phyloP scores from a whole-genome alignment of 495 filamentous ascomycete species.

The Achaetomiella virescens region DNA sequence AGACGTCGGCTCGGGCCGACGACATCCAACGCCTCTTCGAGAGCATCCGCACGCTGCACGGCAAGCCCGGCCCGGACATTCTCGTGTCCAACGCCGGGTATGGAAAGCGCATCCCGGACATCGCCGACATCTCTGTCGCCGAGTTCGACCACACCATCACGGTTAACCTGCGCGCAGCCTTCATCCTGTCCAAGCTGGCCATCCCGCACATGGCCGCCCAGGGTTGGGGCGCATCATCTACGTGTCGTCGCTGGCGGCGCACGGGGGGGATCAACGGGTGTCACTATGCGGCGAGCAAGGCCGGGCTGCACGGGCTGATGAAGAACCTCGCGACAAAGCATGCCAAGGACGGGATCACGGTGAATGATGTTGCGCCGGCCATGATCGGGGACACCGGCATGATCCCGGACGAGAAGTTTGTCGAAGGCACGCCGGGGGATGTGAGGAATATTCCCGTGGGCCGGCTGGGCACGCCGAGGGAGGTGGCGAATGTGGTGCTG shows the following conservation, averaged over 20 bases:
- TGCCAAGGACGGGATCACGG: constrained; percentile 59
- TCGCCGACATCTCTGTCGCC: constrained; percentile 40
- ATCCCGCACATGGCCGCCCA: constrained; percentile 58
- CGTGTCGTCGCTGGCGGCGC: constrained; percentile 61
- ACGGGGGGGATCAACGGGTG: constrained; percentile 63
- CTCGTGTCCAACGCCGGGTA: constrained; percentile 47
- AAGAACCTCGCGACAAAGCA: constrained; percentile 58
- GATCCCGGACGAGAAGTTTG: constrained; percentile 52
- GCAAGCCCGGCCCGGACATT: constrained; percentile 52
- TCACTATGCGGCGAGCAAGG: constrained; percentile 64
- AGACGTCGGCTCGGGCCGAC: constrained; percentile 47
- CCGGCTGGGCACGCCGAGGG: constrained; percentile 57
- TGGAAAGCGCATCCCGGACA: constrained; percentile 29
- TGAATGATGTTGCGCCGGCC: constrained; percentile 69
- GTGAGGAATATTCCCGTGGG: constrained; percentile 52
- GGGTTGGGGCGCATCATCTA: constrained; percentile 64
- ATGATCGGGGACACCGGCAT: constrained; percentile 67
- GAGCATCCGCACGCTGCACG: constrained; percentile 47
- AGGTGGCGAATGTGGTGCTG: constrained; percentile 61
- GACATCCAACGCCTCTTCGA: constrained; percentile 48
- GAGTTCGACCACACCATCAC: constrained; percentile 63
- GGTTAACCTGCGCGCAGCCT: constrained; percentile 60
- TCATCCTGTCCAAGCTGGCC: constrained; percentile 58
- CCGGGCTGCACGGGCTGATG: constrained; percentile 57
- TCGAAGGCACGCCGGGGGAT: constrained; percentile 44